Conservation (phyloP, 169 alveolate genomes). For the Theileria parva region DNA sequence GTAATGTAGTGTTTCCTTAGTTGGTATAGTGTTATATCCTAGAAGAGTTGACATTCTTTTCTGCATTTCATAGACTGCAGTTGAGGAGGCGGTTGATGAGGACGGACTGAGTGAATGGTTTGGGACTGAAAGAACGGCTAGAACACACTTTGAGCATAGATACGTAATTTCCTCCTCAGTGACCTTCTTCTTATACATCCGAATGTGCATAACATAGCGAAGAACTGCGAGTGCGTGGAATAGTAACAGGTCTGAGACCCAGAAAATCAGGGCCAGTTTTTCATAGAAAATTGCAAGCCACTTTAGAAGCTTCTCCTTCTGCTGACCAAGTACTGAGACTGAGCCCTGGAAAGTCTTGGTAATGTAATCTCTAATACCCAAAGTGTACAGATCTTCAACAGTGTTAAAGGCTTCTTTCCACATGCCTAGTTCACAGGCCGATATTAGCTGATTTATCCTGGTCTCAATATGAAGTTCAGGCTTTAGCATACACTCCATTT, state of each 20-base stretch:
- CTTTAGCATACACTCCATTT: constrained; percentile 79
- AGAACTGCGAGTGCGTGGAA: constrained; percentile 92
- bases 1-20: constrained; percentile 80
- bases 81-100: constrained; percentile 39
- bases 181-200: constrained; percentile 81
- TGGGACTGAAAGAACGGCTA: constrained; percentile 84
- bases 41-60: constrained; percentile 81
- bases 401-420: constrained; percentile 95
- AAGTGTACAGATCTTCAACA: constrained; percentile 89
- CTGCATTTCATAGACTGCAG: constrained; percentile 77
- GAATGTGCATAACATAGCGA: constrained; percentile 79
- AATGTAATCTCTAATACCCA: constrained; percentile 80
- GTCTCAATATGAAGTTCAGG: constrained; percentile 88
- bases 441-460: constrained; percentile 87
- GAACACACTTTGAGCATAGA: constrained; percentile 81
- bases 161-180: constrained; percentile 75
- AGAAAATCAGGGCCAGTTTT: constrained; percentile 86
- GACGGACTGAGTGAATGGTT: constrained; percentile 41
- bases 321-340: constrained; percentile 61
- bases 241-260: constrained; percentile 89
- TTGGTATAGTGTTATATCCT: constrained; percentile 84
- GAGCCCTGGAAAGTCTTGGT: constrained; percentile 66
- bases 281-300: constrained; percentile 90
- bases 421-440: constrained; percentile 89
- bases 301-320: constrained; percentile 79